Evolutionary conservation across 192 early-diverging fungal genomes (phyloP), one percentile per base, ranked within the genome.

Genomic region (Dissophora ornata): DNA sequence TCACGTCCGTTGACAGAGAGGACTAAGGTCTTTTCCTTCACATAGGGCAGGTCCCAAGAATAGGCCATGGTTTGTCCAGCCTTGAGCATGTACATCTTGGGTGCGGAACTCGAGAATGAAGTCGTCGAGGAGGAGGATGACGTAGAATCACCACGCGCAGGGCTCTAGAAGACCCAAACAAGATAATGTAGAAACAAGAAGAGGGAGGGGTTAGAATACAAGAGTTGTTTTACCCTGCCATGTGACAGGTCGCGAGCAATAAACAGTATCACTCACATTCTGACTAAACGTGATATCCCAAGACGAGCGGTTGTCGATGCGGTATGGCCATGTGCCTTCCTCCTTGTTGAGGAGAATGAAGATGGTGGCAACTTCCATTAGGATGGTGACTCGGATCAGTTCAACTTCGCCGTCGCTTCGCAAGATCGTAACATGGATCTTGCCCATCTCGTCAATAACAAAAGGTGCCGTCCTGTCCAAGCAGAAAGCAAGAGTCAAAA

Each of bases 21-120:
- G 24, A 94, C 88, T 25, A 99, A 75, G 1, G 80, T 67, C 75
- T 96, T 97, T 15, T 86, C 80, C 24, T 85, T 81, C 6, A 86
- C 75, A 5, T 91, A 91, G 11, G 96, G 96, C 44, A 87, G 79
- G 62, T 99, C 97, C 96, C 96, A 98, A 3, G 97, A 91, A 55
- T 98, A 99, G 21, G 86, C 81, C 66, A 90, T 77, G 11, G 87
- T 70, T 63, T 87, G 79, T 12, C 83, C 82, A 12, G 83, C 54
- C 29, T 85, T 80, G 42, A 91, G 68, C 32, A 56, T 62, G 71
- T 88, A 90, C 46, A 38, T 81, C 62, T 81, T 82, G 11, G 85
- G 15, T 29, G 74, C 67, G 60, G 49, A 66, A 51, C 62, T 75
- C 4, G 71, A 65, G 51, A 75, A 75, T 1, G 71, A 75, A 0